Conservation (phyloP, 805 yeast species). For the Starmerella gropengiesseri region DNA sequence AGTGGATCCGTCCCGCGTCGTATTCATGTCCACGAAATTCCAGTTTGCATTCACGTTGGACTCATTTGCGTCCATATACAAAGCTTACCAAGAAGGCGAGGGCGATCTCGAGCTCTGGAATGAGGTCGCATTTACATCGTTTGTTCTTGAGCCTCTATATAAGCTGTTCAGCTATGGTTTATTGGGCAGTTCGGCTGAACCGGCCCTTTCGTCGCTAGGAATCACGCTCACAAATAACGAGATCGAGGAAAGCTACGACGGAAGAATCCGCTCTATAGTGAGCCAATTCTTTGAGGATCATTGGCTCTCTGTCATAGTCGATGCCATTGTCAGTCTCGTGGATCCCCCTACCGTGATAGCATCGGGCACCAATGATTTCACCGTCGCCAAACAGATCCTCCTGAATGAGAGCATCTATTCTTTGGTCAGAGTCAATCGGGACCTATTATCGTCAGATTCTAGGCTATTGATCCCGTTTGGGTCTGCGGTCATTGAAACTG, state of each 20-base stretch:
- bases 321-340: not conserved
- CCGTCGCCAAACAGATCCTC: not conserved
- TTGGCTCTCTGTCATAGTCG: not conserved
- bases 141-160: conserved; percentile 70
- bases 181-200: conserved; percentile 38
- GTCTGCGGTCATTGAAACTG: not conserved
- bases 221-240: conserved; percentile 1
- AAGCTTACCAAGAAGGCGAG: conserved; percentile 27
- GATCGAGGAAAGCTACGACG: conserved; percentile 6
- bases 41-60: conserved; percentile 54
- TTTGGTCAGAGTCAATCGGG: not conserved
- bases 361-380: not conserved
- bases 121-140: conserved; percentile 42
- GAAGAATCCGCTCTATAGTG: conserved; percentile 6
- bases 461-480: conserved; percentile 1
- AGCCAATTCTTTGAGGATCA: conserved; percentile 11
- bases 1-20: conserved; percentile 46
- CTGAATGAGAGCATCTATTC: not conserved
- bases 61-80: conserved; percentile 50
- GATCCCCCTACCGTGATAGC: not conserved
- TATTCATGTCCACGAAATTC: conserved; percentile 60
- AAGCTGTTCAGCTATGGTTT: conserved; percentile 56
- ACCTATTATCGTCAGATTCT: not conserved
- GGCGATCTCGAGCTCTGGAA: conserved; percentile 60
- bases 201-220: conserved; percentile 40